A percentile compares a stretch with the other conserved stretches of the same genome.
These are phyloP conservation scores for Aureobasidium sp. DNA, from an alignment of 2,329 filamentous ascomycete genomes.

Conservation along the genomic window DNA sequence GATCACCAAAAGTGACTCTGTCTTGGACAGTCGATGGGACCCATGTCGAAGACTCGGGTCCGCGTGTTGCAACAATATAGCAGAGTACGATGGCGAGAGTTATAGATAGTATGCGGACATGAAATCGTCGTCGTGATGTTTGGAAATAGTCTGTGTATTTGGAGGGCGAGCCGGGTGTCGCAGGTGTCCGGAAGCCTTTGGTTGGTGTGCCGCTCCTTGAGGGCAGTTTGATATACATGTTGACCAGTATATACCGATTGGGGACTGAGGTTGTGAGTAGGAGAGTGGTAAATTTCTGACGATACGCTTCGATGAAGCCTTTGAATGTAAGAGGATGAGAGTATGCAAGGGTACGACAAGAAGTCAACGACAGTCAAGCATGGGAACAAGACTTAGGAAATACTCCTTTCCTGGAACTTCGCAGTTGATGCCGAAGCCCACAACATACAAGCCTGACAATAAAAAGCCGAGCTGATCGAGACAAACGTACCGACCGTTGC, in stretches of 20 bases:
- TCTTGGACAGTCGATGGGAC: conserved; percentile 2
- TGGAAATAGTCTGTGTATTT: conserved; percentile 1
- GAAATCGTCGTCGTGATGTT: conserved; percentile 14
- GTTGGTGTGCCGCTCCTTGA: conserved; percentile 3
- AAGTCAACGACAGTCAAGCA: no score
- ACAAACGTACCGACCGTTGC: conserved; percentile 10
- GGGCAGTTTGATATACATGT: not conserved
- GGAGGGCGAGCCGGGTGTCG: conserved; percentile 9
- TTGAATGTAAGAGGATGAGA: no score
- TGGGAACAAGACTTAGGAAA: not conserved
- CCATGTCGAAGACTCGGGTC: conserved; percentile 5
- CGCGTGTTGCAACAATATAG: conserved; percentile 12
- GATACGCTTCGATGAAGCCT: not conserved
- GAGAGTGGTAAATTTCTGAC: not conserved
- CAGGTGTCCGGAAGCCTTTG: not conserved
- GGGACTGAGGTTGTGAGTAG: not conserved
- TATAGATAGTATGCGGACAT: conserved; percentile 15
- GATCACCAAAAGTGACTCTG: not conserved
- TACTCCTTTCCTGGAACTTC: not conserved
- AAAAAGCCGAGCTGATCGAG: not conserved
- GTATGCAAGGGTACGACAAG: not conserved
- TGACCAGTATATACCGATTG: not conserved
- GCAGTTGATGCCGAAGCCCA: conserved; percentile 11
- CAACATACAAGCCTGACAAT: not conserved
- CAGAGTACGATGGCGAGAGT: conserved; percentile 11